Conservation (phyloP, 1,139 yeast genomes). For the Yamadazyma spencermartinsiae region DNA sequence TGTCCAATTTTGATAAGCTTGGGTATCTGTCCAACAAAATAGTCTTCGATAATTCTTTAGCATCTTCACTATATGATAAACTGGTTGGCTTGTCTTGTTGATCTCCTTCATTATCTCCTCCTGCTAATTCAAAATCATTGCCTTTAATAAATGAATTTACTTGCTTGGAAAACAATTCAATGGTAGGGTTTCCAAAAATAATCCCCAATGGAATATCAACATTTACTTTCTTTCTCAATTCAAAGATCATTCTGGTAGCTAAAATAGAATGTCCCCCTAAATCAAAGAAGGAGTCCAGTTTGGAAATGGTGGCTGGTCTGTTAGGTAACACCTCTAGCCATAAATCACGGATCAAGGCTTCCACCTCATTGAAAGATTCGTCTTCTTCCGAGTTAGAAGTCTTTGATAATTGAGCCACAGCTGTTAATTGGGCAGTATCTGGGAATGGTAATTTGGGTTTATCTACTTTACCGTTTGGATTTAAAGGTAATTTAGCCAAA, state of each 20-base stretch:
- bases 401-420: constrained; percentile 55
- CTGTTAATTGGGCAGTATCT: constrained; percentile 76
- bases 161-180: constrained; percentile 73
- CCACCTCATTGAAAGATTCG: constrained; percentile 53
- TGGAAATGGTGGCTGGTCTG: constrained; percentile 73
- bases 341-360: constrained; percentile 68
- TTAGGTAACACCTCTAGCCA: constrained; percentile 89
- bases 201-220: constrained; percentile 88
- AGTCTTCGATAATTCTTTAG: constrained; percentile 51
- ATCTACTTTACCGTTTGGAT: constrained; percentile 98
- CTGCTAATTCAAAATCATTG: constrained; percentile 46
- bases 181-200: constrained; percentile 85
- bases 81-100: constrained; percentile 18
- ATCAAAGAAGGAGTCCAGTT: constrained; percentile 90
- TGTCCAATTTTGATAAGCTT: constrained; percentile 29
- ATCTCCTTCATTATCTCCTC: constrained; percentile 22
- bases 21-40: constrained; percentile 43
- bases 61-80: constrained; percentile 74
- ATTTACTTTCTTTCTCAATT: constrained; percentile 72
- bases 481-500: constrained; percentile 79
- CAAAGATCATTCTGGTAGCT: constrained; percentile 96
- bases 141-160: constrained; percentile 57
- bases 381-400: constrained; percentile 29
- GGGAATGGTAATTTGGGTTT: constrained; percentile 98
- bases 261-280: constrained; percentile 96